Base-by-base conservation (phyloP, 176 grass and related monocot genomes). In the Bonia amplexicaulis region DNA sequence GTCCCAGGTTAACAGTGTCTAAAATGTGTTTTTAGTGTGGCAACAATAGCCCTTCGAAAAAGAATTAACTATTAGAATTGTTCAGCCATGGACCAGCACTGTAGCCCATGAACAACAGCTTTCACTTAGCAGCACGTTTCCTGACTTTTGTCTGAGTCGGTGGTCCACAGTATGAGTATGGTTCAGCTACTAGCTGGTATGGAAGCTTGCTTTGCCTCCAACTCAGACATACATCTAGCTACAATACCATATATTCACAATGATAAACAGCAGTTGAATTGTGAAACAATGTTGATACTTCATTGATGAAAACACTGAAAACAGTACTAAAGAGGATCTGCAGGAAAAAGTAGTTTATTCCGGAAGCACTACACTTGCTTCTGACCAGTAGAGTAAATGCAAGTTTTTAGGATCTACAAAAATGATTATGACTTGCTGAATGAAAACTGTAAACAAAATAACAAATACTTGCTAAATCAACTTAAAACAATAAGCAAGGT, bases 1-100 rank as follows among this genome's bases (percentile, higher is more conserved):
- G 72, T 88, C 80, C 86, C 42, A 77, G 73, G 65, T 71, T 69
- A 83, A 83, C 73, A 71, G 73, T 64, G 65, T 41, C 27, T 29
- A 41, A 66, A 71, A 2, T 77, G 71, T 77, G 42, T 88, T 83
- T 77, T 70, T 53, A 77, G 73, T 33, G 66, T 71, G 42, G 49
- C 23, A 75, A 80, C 79, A 77, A 82, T 48, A 69, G 42, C 27
- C 37, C 37, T 59, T 31, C 41, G 69, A 37, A 84, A 79, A 74
- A 74, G 4, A 58, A 46, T 16, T 84, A 40, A 80, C 46, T 74
- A 52, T 49, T 60, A 80, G 60, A 75, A 80, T 76, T 16, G 70
- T 66, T 70, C 27, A 68, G 86, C 77, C 71, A 69, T 87, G 79
- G 79, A 55, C 51, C 71, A 70, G 81, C 19, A 48, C 70, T 82